A percentile compares a stretch with the other conserved stretches of the same genome.
Evolutionary conservation across 164 flowering plant species (phyloP).

Genomic region (grape (Vitis vinifera)): ASM3070453v1 NC_081821.1:7228501-7229000

Average conservation of each 20-base stretch:
- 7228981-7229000: background rate
- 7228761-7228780: background rate
- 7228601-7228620: conserved; percentile 13
- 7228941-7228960: background rate
- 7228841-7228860: conserved; percentile 19
- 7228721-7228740: conserved; percentile 12
- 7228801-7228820: conserved; percentile 9
- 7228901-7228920: background rate
- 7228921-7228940: background rate
- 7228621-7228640: conserved; percentile 1
- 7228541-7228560: background rate
- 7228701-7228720: conserved; percentile 1
- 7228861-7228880: conserved; percentile 11
- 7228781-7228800: conserved; percentile 9
- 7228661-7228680: conserved; percentile 25
- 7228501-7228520: conserved; percentile 27
- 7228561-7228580: background rate
- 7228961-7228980: background rate
- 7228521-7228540: conserved; percentile 24
- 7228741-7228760: background rate
- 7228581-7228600: conserved; percentile 9
- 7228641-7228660: background rate
- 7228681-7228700: conserved; percentile 11
- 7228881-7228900: conserved; percentile 14
- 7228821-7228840: conserved; percentile 21